phyloP scores from a whole-genome alignment of 495 filamentous ascomycete genomes.

The Penicillium atrosanguineum region DNA sequence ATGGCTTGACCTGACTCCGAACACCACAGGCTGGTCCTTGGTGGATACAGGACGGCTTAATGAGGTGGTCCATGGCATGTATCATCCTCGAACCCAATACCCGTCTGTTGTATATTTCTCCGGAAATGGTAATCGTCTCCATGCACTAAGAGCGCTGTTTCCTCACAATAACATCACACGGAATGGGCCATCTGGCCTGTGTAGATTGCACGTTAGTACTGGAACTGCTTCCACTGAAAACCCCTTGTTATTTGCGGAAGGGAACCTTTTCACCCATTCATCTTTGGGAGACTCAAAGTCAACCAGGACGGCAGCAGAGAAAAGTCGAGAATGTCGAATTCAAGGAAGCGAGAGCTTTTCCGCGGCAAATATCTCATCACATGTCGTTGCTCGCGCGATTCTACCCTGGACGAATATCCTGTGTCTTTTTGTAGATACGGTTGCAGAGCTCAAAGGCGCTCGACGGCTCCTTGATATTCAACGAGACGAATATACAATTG shows the following conservation, averaged over 20 bases:
- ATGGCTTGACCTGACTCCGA: too few relatives aligned
- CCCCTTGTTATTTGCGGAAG: slow-evolving; percentile 14
- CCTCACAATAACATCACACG: slow-evolving; percentile 19
- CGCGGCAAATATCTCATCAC: too few relatives aligned
- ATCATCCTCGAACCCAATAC: slow-evolving; percentile 9
- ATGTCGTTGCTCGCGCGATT: not conserved
- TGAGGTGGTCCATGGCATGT: slow-evolving; percentile 5
- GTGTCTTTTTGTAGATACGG: too few relatives aligned
- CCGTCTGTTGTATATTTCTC: slow-evolving; percentile 13
- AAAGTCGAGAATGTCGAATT: slow-evolving; percentile 4
- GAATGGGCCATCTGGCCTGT: slow-evolving; percentile 3
- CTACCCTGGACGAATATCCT: not conserved
- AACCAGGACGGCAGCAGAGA: not conserved
- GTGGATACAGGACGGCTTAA: slow-evolving; percentile 7
- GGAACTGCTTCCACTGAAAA: slow-evolving; percentile 1
- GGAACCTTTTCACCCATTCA: not conserved
- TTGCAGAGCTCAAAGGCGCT: too few relatives aligned
- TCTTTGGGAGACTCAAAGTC: not conserved
- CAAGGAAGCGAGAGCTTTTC: not conserved
- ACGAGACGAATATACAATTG: too few relatives aligned
- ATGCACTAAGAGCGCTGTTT: slow-evolving; percentile 11
- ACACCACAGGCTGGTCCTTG: not conserved
- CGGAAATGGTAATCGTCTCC: slow-evolving; percentile 8
- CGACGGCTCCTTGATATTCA: too few relatives aligned
- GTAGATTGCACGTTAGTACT: slow-evolving; percentile 9